phyloP scores from a whole-genome alignment of 73 alveolate species.

The Symbiodinium pilosum region DNA sequence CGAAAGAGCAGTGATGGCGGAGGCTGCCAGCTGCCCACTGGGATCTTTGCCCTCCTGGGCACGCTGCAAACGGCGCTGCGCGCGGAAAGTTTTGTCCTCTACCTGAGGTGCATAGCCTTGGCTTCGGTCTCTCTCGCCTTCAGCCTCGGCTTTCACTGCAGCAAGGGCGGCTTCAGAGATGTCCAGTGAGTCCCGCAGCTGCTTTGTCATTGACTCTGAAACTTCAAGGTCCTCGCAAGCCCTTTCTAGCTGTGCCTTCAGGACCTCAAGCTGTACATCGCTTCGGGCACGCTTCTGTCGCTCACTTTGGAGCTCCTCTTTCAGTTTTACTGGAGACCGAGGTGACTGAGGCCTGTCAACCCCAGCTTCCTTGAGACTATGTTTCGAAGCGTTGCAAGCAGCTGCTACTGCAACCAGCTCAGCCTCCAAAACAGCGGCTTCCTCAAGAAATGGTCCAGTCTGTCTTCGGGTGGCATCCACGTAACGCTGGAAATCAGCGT shows the following conservation, averaged over 20 bases:
- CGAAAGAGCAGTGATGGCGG: neutral
- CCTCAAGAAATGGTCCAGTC: neutral
- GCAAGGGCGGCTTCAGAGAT: too few species aligned
- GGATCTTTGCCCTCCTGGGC: too few species aligned
- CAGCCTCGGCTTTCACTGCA: too few species aligned
- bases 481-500: neutral
- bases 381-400: neutral
- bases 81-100: neutral
- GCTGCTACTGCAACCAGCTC: neutral
- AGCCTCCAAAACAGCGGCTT: neutral
- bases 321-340: too few species aligned
- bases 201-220: neutral
- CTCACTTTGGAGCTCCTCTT: slow-evolving; percentile 17
- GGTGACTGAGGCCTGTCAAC: too few species aligned
- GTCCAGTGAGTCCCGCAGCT: neutral
- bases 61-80: neutral
- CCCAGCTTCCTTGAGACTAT: neutral
- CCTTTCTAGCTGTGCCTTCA: neutral
- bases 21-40: neutral
- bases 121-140: too few species aligned
- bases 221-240: neutral
- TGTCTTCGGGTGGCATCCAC: neutral
- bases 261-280: neutral
- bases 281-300: neutral
- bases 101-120: too few species aligned